Percentiles rank a stretch among this genome's conserved stretches.
These are phyloP conservation scores for Colletotrichum orbiculare DNA, from an alignment of 2,329 filamentous ascomycete species.

Conservation along the genomic window DNA sequence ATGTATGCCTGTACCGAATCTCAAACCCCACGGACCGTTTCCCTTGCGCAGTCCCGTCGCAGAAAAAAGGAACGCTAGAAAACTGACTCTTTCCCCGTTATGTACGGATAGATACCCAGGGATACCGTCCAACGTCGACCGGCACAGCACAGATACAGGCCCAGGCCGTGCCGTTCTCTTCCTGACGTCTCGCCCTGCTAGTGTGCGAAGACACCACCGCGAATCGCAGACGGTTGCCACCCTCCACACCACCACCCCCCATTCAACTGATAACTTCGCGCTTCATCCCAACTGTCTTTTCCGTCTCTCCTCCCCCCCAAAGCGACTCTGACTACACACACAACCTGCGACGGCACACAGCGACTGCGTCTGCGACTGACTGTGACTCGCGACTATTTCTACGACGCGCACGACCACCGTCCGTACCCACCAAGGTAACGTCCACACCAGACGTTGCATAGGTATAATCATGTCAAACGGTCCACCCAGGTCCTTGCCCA, in stretches of 20 bases:
- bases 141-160: too few relatives aligned
- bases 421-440: slow-evolving; percentile 29
- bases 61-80: neutral
- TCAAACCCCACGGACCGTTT: too few relatives aligned
- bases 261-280: slow-evolving; percentile 41
- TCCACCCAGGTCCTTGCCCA: slow-evolving; percentile 36
- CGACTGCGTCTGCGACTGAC: too few relatives aligned
- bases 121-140: too few relatives aligned
- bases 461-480: slow-evolving; percentile 36
- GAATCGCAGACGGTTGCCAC: slow-evolving; percentile 36
- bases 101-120: too few relatives aligned
- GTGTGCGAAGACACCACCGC: slow-evolving; percentile 5
- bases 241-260: slow-evolving; percentile 27
- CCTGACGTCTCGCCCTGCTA: neutral
- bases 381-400: slow-evolving; percentile 20
- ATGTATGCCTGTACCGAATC: too few relatives aligned
- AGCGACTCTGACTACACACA: neutral
- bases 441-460: slow-evolving; percentile 32
- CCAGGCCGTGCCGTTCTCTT: slow-evolving; percentile 1
- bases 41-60: too few relatives aligned
- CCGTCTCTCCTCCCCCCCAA: slow-evolving; percentile 29
- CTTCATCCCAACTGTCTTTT: slow-evolving; percentile 37
- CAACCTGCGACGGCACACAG: too few relatives aligned
- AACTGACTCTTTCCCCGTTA: slow-evolving; percentile 21
- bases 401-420: slow-evolving; percentile 31